phyloP scores from a whole-genome alignment of 2,329 filamentous ascomycete species.

The Neofusicoccum ribis region DNA sequence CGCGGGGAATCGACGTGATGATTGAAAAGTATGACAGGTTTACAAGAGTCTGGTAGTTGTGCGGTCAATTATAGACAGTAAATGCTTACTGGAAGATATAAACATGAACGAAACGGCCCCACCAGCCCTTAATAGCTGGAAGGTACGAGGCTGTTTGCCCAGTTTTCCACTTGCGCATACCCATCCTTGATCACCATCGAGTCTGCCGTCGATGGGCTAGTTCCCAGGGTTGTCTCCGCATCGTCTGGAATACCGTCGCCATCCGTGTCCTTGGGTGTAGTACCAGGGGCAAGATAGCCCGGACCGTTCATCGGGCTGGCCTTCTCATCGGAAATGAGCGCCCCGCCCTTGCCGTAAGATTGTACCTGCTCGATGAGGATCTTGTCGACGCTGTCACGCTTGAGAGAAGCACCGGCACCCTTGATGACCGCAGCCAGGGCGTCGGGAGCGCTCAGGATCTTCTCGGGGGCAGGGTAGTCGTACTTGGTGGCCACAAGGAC shows the following conservation, averaged over 20 bases:
- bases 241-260: conserved; percentile 54
- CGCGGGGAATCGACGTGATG: no score
- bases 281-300: conserved; percentile 42
- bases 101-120: neutral
- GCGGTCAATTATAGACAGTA: no score
- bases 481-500: conserved; percentile 44
- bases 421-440: conserved; percentile 45
- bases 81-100: neutral
- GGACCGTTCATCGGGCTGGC: conserved; percentile 43
- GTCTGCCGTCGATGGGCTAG: conserved; percentile 37
- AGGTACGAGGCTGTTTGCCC: conserved; percentile 51
- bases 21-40: no score
- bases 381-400: conserved; percentile 48
- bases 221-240: conserved; percentile 48
- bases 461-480: conserved; percentile 47
- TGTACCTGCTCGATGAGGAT: conserved; percentile 46
- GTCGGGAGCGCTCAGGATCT: conserved; percentile 40
- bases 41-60: no score
- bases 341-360: conserved; percentile 48
- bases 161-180: conserved; percentile 52
- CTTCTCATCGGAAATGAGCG: conserved; percentile 50
- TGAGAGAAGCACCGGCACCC: conserved; percentile 46
- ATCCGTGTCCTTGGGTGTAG: conserved; percentile 46
- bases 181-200: conserved; percentile 44
- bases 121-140: conserved; percentile 21